These are phyloP conservation scores for Psilocybe cubensis DNA, from an alignment of 768 basidiomycete species.

Conservation along the genomic window DNA sequence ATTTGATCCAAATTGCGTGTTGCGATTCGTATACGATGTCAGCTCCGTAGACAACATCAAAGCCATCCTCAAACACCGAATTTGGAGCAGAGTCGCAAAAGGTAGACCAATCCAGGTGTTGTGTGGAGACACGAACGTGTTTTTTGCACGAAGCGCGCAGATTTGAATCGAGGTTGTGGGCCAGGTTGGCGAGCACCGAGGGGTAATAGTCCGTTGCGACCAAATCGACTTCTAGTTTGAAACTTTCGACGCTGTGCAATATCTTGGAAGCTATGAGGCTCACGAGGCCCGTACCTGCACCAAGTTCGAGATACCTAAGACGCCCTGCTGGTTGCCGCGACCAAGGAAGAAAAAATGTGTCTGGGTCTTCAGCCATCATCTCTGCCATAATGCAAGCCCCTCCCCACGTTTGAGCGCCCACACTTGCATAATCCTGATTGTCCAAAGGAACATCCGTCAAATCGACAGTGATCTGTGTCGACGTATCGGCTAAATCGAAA, in stretches of 20 bases:
- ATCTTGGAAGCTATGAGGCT: slow-evolving; percentile 62
- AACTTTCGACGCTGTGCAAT: slow-evolving; percentile 24
- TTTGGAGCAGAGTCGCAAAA: slow-evolving; percentile 23
- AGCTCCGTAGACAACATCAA: slow-evolving; percentile 79
- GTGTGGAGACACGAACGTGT: slow-evolving; percentile 23
- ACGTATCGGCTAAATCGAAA: slow-evolving; percentile 35
- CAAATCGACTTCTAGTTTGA: slow-evolving; percentile 34
- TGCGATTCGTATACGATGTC: slow-evolving; percentile 79
- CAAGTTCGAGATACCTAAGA: slow-evolving; percentile 72
- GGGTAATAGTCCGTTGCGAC: slow-evolving; percentile 82
- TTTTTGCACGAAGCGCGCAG: slow-evolving; percentile 30
- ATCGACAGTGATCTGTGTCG: slow-evolving; percentile 35
- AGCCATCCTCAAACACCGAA: slow-evolving; percentile 40
- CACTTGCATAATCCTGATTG: slow-evolving; percentile 68
- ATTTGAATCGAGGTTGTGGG: slow-evolving; percentile 61
- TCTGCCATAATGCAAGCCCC: slow-evolving; percentile 82
- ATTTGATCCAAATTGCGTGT: slow-evolving; percentile 74
- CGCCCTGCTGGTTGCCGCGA: neutral
- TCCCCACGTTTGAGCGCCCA: slow-evolving; percentile 92
- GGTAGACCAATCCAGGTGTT: slow-evolving; percentile 64
- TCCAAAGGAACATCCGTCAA: slow-evolving; percentile 73
- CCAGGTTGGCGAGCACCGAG: slow-evolving; percentile 71
- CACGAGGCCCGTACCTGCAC: slow-evolving; percentile 85
- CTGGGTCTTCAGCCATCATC: slow-evolving; percentile 53
- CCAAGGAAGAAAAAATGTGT: slow-evolving; percentile 42